Evolutionary conservation across 2,329 filamentous ascomycete genomes (phyloP).

Genomic region (Venturiaceae sp.): DNA sequence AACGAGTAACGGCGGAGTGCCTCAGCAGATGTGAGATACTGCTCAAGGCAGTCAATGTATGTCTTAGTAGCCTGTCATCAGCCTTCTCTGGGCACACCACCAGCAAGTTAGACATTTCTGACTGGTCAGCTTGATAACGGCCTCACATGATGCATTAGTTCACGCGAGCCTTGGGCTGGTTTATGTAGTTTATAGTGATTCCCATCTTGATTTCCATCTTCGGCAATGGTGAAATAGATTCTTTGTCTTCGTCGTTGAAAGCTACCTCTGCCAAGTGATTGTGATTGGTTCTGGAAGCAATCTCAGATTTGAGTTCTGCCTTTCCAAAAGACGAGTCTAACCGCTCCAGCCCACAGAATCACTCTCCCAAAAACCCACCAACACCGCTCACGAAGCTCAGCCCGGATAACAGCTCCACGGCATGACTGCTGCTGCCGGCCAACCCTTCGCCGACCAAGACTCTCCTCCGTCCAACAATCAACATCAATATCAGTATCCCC

Average conservation of each 20-base stretch:
- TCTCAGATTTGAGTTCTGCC: too few species aligned
- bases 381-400: not conserved
- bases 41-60: not conserved
- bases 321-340: too few species aligned
- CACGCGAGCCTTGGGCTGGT: not conserved
- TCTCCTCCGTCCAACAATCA: not conserved
- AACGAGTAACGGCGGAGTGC: not conserved
- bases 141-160: not conserved
- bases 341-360: not conserved
- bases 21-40: not conserved
- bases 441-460: not conserved
- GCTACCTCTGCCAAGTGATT: too few species aligned
- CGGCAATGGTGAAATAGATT: too few species aligned
- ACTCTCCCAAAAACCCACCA: not conserved
- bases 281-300: not conserved
- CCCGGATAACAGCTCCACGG: not conserved
- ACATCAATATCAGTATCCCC: not conserved
- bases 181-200: not conserved
- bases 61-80: not conserved
- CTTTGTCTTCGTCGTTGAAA: too few species aligned
- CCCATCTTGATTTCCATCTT: not conserved
- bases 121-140: too few species aligned
- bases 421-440: not conserved
- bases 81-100: not conserved
- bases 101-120: not conserved